These are phyloP conservation scores for Pseudocercospora vitis DNA, from an alignment of 2,329 filamentous ascomycete species.

Conservation along the genomic window DNA sequence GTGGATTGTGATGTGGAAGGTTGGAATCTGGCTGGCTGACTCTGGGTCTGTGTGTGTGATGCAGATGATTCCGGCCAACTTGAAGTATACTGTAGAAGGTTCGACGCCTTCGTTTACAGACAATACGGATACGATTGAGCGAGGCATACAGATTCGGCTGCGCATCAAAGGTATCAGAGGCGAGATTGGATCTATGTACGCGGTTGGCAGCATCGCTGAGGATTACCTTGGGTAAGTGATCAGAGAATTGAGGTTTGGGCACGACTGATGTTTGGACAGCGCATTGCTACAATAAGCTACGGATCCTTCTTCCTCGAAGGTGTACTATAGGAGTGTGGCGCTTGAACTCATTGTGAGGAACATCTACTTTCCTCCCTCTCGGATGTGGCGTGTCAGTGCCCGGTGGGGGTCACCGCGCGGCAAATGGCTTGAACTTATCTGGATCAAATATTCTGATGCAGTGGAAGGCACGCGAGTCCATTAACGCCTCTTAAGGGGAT, in stretches of 20 bases:
- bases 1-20: not conserved
- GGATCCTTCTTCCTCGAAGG: not conserved
- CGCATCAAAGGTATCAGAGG: constrained; percentile 93
- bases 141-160: constrained; percentile 86
- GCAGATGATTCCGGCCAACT: constrained; percentile 84
- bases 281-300: constrained; percentile 12
- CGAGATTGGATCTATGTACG: constrained; percentile 93
- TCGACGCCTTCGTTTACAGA: constrained; percentile 97
- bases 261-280: constrained; percentile 9
- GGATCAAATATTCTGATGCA: too few species aligned
- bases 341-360: too few species aligned
- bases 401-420: too few species aligned
- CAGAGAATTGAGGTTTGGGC: not conserved
- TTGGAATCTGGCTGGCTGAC: constrained; percentile 9
- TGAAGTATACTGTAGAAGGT: constrained; percentile 92
- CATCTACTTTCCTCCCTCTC: not conserved
- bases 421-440: too few species aligned
- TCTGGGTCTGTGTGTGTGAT: not conserved
- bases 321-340: not conserved
- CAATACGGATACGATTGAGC: constrained; percentile 89
- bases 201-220: constrained; percentile 95
- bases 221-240: constrained; percentile 42
- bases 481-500: not conserved
- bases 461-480: not conserved
- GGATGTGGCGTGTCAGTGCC: too few species aligned